phyloP scores from a whole-genome alignment of 768 basidiomycete genomes.

The Leccinum disarticulatum region DNA sequence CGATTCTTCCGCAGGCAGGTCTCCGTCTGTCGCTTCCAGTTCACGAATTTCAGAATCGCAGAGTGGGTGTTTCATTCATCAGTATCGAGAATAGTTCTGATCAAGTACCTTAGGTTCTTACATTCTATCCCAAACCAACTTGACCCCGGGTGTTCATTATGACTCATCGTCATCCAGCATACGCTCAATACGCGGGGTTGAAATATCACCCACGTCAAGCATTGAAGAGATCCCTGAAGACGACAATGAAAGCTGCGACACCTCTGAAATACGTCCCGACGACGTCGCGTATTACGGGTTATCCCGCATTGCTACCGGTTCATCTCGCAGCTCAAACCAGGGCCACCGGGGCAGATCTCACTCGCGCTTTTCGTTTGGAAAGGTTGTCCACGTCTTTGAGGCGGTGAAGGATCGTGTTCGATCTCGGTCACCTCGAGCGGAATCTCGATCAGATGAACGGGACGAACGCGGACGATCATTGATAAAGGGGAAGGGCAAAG shows the following conservation, averaged over 20 bases:
- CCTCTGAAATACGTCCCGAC: slow-evolving; percentile 1
- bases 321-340: slow-evolving; percentile 19
- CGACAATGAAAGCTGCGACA: slow-evolving; percentile 17
- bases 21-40: slow-evolving; percentile 10
- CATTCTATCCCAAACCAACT: neutral
- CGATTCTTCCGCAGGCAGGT: slow-evolving; percentile 4
- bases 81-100: neutral
- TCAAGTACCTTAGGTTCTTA: slow-evolving; percentile 10
- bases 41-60: slow-evolving; percentile 10
- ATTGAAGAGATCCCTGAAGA: slow-evolving; percentile 42
- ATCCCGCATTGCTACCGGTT: slow-evolving; percentile 14
- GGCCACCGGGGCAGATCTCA: slow-evolving; percentile 35
- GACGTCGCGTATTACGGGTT: slow-evolving; percentile 16
- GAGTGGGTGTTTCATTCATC: slow-evolving; percentile 6
- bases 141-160: slow-evolving; percentile 2
- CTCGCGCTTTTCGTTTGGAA: slow-evolving; percentile 54
- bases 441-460: slow-evolving; percentile 8
- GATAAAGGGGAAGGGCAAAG: slow-evolving; percentile 32
- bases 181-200: slow-evolving; percentile 2
- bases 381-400: slow-evolving; percentile 50
- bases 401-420: slow-evolving; percentile 45
- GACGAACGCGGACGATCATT: slow-evolving; percentile 32
- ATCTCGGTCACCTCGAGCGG: slow-evolving; percentile 42
- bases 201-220: slow-evolving; percentile 41
- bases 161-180: slow-evolving; percentile 14